Evolutionary conservation across 306 rosid genomes (phyloP).

Genomic region (Quercus alba): DNA sequence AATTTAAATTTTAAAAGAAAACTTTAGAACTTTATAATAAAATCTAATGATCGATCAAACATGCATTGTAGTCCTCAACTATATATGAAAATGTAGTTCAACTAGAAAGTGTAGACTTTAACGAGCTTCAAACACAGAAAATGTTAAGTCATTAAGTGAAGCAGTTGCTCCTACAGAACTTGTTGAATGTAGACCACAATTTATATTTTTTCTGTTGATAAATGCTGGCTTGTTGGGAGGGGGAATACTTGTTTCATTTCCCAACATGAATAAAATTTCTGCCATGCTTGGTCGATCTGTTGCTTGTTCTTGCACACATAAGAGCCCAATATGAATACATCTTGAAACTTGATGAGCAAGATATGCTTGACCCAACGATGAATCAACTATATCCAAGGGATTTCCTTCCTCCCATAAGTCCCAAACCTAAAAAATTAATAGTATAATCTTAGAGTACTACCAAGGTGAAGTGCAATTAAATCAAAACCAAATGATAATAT

Average conservation of each 20-base stretch:
- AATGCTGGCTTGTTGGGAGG: slow-evolving; percentile 49
- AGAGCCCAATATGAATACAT: slow-evolving; percentile 24
- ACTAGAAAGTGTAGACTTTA: not conserved
- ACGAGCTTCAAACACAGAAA: slow-evolving; percentile 24
- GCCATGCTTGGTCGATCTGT: slow-evolving; percentile 47
- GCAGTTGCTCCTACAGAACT: slow-evolving; percentile 17
- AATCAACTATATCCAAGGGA: slow-evolving; percentile 39
- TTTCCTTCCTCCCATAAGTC: slow-evolving; percentile 50
- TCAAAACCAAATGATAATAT: not conserved
- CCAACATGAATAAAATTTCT: slow-evolving; percentile 49
- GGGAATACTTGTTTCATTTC: slow-evolving; percentile 39
- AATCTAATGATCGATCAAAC: too few relatives aligned
- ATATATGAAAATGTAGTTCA: too few relatives aligned
- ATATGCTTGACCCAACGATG: slow-evolving; percentile 14
- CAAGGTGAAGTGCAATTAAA: not conserved
- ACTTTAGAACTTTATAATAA: too few relatives aligned
- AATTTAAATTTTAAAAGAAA: too few relatives aligned
- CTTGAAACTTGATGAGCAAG: slow-evolving; percentile 17
- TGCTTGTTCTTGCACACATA: slow-evolving; percentile 38
- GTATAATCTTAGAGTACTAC: not conserved
- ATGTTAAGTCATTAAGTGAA: slow-evolving; percentile 32
- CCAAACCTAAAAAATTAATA: slow-evolving; percentile 41
- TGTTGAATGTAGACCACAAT: slow-evolving; percentile 16
- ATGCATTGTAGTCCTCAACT: not conserved
- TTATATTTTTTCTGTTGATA: slow-evolving; percentile 16